Percentiles rank a stretch among this genome's conserved stretches.
phyloP scores from a whole-genome alignment of 2,329 filamentous ascomycete genomes.

The Orbilia brochopaga region DNA sequence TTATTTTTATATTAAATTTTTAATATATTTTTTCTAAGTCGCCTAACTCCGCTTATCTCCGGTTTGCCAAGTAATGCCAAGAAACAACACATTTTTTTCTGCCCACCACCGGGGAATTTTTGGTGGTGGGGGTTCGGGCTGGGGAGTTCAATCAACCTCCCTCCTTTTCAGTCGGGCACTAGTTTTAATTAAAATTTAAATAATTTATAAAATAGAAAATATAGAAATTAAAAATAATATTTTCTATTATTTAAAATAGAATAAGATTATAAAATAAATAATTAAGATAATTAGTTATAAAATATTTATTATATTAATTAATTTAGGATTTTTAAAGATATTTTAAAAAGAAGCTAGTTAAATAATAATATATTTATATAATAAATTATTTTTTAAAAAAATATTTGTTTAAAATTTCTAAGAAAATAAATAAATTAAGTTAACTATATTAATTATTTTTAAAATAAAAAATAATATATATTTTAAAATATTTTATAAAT shows the following conservation, averaged over 20 bases:
- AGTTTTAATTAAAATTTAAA: not conserved
- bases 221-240: not conserved
- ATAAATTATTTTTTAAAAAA: constrained; percentile 6
- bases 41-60: too few species aligned
- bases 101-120: too few species aligned
- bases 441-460: not conserved
- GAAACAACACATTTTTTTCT: too few species aligned
- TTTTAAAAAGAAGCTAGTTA: constrained; percentile 1
- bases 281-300: constrained; percentile 5
- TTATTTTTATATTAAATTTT: too few species aligned
- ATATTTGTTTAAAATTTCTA: constrained; percentile 3
- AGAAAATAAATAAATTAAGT: constrained; percentile 3
- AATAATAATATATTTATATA: constrained; percentile 11
- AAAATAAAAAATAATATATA: not conserved
- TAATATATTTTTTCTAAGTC: too few species aligned
- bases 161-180: too few species aligned
- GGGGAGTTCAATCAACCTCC: too few species aligned
- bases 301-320: not conserved
- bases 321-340: not conserved
- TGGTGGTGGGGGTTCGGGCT: too few species aligned
- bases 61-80: too few species aligned
- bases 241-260: constrained; percentile 1
- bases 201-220: constrained; percentile 1
- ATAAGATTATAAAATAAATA: constrained; percentile 20
- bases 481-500: constrained; percentile 5